Evolutionary conservation across 768 basidiomycete species (phyloP), one percentile per base, ranked within the genome.

Genomic region (Exidia glandulosa): DNA sequence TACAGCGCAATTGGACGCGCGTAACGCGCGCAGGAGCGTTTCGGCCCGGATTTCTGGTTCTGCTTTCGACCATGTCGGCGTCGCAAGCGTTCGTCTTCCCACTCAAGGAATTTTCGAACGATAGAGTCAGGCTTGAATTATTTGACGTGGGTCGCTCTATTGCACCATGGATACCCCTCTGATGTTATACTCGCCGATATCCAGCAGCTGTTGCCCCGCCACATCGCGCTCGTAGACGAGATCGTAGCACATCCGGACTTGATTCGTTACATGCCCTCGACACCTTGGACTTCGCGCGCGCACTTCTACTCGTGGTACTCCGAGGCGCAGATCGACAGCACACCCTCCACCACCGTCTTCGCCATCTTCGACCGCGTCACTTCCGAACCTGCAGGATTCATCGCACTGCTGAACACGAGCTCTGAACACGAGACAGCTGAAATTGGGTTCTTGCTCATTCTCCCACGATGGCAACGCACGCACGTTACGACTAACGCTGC

Each of bases 401-500:
- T 85, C 12, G 81, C 78, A 0, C 73, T 80, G 60, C 66, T 82
- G 56, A 76, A 80, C 62, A 72, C 79, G 3, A 75, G 73, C 9
- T 61, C 75, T 2, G 57, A 45, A 3, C 66, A 82, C 60, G 73
- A 82, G 14, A 68, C 66, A n/a, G 75, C 76, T 5, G 85, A 88
- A 64, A 75, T 87, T 32, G 83, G 81, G 9, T 75, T 74, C 63
- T 70, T 84, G 34, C 70, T 83, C 56, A 77, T 81, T 47, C 70
- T 83, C 1, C 82, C 85, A 0, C 67, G 66, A 1, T 88, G 84
- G 67, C 85, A 86, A 61, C 74, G 81, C 16, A 87, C 83, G 0
- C 83, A 87, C 63, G 78, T 87, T 31, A 76, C 82, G 1, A 77
- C 82, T 9, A 75, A 77, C 61, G 74, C 76, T 6, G 68, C 73